Evolutionary conservation across 2,329 filamentous ascomycete species (phyloP).

Genomic region (Trichoderma gracile): DNA sequence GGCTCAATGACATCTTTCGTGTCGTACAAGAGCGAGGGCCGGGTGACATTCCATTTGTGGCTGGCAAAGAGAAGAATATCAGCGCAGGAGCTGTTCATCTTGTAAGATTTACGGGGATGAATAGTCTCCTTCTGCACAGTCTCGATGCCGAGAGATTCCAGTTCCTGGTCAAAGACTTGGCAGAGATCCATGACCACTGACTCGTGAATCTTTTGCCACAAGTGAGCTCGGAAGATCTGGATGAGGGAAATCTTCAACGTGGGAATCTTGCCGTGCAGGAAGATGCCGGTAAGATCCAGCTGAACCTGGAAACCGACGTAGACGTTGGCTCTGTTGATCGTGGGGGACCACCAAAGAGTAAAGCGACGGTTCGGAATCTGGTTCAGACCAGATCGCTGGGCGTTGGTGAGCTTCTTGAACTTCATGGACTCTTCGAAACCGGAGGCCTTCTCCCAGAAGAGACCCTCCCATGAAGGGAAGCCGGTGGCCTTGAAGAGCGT

Average conservation of each 20-base stretch:
- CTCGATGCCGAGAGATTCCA: constrained; percentile 94
- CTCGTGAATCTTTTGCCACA: constrained; percentile 99
- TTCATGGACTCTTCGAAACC: constrained; percentile 75
- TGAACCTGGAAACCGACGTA: constrained; percentile 99
- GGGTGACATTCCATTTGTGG: constrained; percentile 98
- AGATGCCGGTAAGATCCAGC: constrained; percentile 95
- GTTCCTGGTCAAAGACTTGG: constrained; percentile 95
- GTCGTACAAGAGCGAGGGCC: constrained; percentile 89
- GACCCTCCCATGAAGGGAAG: constrained; percentile 94
- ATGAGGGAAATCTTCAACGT: constrained; percentile 97
- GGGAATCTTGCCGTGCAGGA: constrained; percentile 98
- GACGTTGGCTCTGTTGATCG: constrained; percentile 93
- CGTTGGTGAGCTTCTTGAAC: constrained; percentile 98
- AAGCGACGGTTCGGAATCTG: constrained; percentile 99
- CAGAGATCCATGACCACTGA: constrained; percentile 98
- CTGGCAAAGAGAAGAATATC: constrained; percentile 96
- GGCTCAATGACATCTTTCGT: constrained; percentile 94
- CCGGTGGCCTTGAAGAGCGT: constrained; percentile 96
- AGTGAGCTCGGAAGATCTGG: constrained; percentile 98
- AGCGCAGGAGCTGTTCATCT: constrained; percentile 99
- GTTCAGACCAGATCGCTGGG: constrained; percentile 92
- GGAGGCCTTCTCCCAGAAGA: constrained; percentile 79
- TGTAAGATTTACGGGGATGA: constrained; percentile 98
- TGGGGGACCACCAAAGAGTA: constrained; percentile 95
- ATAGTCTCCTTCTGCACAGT: constrained; percentile 99